Conservation (phyloP, 2,329 filamentous ascomycete species). For the Penicillium sp. region DNA sequence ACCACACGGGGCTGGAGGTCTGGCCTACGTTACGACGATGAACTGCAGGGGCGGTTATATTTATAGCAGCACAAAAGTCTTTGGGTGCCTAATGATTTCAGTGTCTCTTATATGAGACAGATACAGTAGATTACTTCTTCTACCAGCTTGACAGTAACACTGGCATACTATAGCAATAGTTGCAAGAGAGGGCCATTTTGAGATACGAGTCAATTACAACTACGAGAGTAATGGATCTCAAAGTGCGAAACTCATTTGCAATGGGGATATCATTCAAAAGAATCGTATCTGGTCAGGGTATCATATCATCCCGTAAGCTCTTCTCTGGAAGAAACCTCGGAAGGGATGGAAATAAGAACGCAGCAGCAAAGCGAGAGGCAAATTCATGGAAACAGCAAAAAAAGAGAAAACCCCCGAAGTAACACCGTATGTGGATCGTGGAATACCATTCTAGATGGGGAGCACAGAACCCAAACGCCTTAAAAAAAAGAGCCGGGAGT, state of each 20-base stretch:
- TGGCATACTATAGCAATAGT: neutral
- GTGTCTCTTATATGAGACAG: too few relatives aligned
- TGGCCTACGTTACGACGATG: neutral
- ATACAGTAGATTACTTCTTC: too few relatives aligned
- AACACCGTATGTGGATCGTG: slow-evolving; percentile 16
- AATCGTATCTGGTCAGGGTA: slow-evolving; percentile 28
- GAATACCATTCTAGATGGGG: slow-evolving; percentile 24
- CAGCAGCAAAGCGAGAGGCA: slow-evolving; percentile 2
- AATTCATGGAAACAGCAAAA: neutral
- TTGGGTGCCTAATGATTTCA: too few relatives aligned
- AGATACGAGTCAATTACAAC: neutral
- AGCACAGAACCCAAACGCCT: slow-evolving; percentile 14
- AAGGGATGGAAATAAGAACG: neutral
- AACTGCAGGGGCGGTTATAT: neutral
- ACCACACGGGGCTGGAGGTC: neutral
- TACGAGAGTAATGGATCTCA: neutral
- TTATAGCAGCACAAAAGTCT: neutral
- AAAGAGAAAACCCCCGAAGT: neutral
- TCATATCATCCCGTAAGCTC: slow-evolving; percentile 21
- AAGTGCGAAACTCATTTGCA: neutral
- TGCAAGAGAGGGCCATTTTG: too few relatives aligned
- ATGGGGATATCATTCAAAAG: slow-evolving; percentile 13
- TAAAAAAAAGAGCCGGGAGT: slow-evolving; percentile 3
- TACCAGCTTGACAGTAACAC: neutral
- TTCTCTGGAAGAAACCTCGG: slow-evolving; percentile 2